A percentile compares a stretch with the other conserved stretches of the same genome.
These are phyloP conservation scores for Diutina neorugosa DNA, from an alignment of 1,139 yeast species.

Conservation along the genomic window DNA sequence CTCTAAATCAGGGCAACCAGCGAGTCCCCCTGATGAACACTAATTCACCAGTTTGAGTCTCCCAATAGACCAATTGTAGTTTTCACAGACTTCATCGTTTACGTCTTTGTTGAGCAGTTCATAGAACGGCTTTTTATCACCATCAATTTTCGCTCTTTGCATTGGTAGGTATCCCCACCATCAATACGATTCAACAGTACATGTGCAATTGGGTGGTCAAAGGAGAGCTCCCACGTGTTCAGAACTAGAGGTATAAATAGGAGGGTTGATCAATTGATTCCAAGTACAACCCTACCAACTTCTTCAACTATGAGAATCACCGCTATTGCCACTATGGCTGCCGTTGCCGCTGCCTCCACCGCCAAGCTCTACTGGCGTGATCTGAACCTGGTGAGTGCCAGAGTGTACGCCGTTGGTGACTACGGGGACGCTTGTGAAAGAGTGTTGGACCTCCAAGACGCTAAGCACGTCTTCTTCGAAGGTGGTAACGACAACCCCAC, in stretches of 20 bases:
- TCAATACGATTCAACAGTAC: background rate
- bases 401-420: background rate
- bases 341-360: background rate
- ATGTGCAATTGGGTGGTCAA: background rate
- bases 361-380: background rate
- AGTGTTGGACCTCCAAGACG: background rate
- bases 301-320: background rate
- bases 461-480: background rate
- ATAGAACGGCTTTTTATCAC: too few relatives aligned
- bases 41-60: too few relatives aligned
- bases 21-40: too few relatives aligned
- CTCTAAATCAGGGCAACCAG: too few relatives aligned
- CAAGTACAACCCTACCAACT: background rate
- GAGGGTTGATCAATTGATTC: background rate
- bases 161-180: too few relatives aligned
- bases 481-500: background rate
- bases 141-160: too few relatives aligned
- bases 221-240: background rate
- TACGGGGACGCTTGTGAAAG: background rate
- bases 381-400: background rate
- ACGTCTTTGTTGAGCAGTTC: too few relatives aligned
- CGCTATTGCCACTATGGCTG: background rate
- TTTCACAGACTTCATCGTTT: too few relatives aligned
- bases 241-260: background rate
- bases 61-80: too few relatives aligned